phyloP scores from a whole-genome alignment of 441 rosid species.

The Geranium incanum region DNA sequence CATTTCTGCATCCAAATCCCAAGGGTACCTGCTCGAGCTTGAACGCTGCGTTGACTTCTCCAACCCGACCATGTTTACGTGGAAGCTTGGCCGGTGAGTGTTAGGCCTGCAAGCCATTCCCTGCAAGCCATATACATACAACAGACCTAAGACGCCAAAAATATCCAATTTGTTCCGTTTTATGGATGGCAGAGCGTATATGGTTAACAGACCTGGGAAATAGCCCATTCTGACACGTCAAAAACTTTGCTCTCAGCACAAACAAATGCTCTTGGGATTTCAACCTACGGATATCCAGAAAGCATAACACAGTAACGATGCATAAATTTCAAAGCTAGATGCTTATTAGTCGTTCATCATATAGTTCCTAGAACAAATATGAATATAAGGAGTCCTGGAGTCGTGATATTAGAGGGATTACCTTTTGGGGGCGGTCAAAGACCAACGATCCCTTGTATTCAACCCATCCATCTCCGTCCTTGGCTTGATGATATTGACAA shows the following conservation, averaged over 20 bases:
- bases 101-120: constrained; percentile 96
- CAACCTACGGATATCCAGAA: constrained; percentile 45
- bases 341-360: too few species aligned
- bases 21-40: constrained; percentile 76
- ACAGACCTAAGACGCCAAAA: too few species aligned
- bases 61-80: constrained; percentile 89
- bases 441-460: constrained; percentile 88
- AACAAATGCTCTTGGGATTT: constrained; percentile 97
- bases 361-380: background rate
- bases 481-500: constrained; percentile 91
- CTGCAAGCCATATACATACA: constrained; percentile 31
- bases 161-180: too few species aligned
- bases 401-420: constrained; percentile 12
- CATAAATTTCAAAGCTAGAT: constrained; percentile 8
- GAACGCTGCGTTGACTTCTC: constrained; percentile 74
- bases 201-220: constrained; percentile 59
- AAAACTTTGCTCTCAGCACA: constrained; percentile 97
- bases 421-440: constrained; percentile 76
- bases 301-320: constrained; percentile 10
- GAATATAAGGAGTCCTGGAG: background rate
- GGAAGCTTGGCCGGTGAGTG: constrained; percentile 95
- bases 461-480: constrained; percentile 99
- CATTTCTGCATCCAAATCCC: constrained; percentile 94
- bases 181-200: too few species aligned
- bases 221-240: constrained; percentile 99